phyloP scores from a whole-genome alignment of 495 filamentous ascomycete species.

The Darksidea phi region DNA sequence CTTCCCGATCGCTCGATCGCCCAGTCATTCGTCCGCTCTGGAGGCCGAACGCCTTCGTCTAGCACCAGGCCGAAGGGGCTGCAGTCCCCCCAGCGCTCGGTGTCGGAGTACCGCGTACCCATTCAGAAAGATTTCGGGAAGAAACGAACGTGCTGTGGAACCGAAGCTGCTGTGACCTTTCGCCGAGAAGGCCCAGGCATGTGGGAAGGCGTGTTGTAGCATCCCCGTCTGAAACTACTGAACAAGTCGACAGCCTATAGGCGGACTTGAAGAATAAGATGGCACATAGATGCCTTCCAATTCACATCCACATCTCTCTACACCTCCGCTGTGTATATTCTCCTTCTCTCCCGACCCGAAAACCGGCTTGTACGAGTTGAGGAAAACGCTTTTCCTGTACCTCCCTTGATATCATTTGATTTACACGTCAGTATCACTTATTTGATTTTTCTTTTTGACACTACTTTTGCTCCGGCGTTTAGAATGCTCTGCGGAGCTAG shows the following conservation, averaged over 20 bases:
- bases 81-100: slow-evolving; percentile 44
- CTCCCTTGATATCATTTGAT: not conserved
- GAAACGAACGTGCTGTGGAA: slow-evolving; percentile 64
- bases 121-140: slow-evolving; percentile 46
- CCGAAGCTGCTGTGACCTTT: slow-evolving; percentile 46
- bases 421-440: not conserved
- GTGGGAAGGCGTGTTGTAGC: slow-evolving; percentile 57
- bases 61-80: slow-evolving; percentile 27
- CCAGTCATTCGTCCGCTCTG: slow-evolving; percentile 30
- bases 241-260: slow-evolving; percentile 18
- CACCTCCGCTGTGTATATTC: no score
- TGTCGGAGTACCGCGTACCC: slow-evolving; percentile 40
- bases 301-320: no score
- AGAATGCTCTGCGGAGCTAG: not conserved
- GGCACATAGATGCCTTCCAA: slow-evolving; percentile 19
- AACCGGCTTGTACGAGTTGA: not conserved
- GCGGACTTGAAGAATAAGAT: slow-evolving; percentile 13
- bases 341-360: not conserved
- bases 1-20: slow-evolving; percentile 31
- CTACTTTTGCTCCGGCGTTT: no score
- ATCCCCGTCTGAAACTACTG: not conserved
- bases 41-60: slow-evolving; percentile 24
- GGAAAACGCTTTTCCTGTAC: not conserved
- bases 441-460: no score
- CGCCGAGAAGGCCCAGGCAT: slow-evolving; percentile 56